Conservation (phyloP, 371 early-diverging fungal species). For the Mucor indicus region DNA sequence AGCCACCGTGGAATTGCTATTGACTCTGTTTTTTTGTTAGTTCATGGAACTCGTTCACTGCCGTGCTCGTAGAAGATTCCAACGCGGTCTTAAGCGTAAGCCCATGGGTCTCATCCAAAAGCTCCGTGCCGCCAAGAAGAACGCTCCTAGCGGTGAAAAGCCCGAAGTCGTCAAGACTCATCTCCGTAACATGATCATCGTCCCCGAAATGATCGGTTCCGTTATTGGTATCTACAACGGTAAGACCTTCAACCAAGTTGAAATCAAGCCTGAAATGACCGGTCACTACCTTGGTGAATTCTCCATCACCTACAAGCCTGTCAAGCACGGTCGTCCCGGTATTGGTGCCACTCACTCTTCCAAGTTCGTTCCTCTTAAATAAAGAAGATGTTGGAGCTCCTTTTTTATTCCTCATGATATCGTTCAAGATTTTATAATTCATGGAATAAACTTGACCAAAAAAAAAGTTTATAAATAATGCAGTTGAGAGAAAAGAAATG, state of each 20-base stretch:
- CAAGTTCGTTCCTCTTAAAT: slow-evolving; percentile 24
- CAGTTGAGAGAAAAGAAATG: no score
- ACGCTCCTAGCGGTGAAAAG: slow-evolving; percentile 57
- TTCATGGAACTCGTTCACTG: slow-evolving; percentile 58
- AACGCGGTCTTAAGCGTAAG: slow-evolving; percentile 96
- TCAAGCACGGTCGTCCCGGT: slow-evolving; percentile 99
- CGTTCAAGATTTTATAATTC: no score
- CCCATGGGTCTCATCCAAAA: slow-evolving; percentile 95
- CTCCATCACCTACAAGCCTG: slow-evolving; percentile 96
- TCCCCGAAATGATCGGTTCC: slow-evolving; percentile 99
- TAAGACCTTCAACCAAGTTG: slow-evolving; percentile 99
- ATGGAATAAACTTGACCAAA: no score
- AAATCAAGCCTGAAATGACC: slow-evolving; percentile 99
- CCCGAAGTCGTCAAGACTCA: slow-evolving; percentile 97
- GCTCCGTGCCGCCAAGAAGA: slow-evolving; percentile 95
- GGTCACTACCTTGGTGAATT: slow-evolving; percentile 97
- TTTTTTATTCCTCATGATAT: no score
- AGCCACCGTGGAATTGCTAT: no score
- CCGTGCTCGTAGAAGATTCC: slow-evolving; percentile 95
- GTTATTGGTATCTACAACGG: slow-evolving; percentile 99
- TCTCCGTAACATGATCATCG: slow-evolving; percentile 99
- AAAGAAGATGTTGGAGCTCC: no score
- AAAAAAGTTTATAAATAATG: no score
- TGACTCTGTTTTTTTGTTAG: not conserved
- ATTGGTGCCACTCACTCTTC: slow-evolving; percentile 97